phyloP scores from a whole-genome alignment of 31 red algal species.

The Odonthalia washingtoniensis region DNA sequence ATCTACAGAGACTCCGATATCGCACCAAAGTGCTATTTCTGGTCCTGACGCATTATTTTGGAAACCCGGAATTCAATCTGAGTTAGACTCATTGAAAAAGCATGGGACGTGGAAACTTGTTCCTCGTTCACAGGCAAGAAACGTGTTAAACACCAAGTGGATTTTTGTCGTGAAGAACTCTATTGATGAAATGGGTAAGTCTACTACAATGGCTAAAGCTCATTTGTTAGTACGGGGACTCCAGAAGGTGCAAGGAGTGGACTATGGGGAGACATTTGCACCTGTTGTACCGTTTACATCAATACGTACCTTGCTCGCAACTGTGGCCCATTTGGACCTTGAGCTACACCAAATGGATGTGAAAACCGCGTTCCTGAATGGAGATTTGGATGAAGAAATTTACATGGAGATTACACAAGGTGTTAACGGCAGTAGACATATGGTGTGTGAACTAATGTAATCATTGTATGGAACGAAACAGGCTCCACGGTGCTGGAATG shows the following conservation, averaged over 20 bases:
- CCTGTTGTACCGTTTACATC: conserved; percentile 47
- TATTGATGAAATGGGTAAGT: too few relatives aligned
- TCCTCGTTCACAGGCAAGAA: too few relatives aligned
- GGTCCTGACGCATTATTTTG: too few relatives aligned
- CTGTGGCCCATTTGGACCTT: background rate
- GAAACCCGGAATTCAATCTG: too few relatives aligned
- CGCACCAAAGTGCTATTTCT: too few relatives aligned
- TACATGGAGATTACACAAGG: conserved; percentile 50
- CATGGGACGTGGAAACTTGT: too few relatives aligned
- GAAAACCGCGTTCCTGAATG: conserved; percentile 48
- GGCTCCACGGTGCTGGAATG: conserved; percentile 37
- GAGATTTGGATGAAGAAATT: conserved; percentile 47
- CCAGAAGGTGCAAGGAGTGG: conserved; percentile 32
- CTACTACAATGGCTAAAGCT: too few relatives aligned
- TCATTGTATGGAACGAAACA: conserved; percentile 32
- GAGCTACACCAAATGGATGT: conserved; percentile 48
- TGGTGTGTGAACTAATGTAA: background rate
- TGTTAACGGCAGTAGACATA: background rate
- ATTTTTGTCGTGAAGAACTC: too few relatives aligned
- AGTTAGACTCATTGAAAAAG: too few relatives aligned
- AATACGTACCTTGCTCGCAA: conserved; percentile 19
- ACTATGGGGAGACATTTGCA: conserved; percentile 44
- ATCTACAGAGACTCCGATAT: too few relatives aligned
- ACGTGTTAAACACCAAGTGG: too few relatives aligned
- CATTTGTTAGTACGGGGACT: background rate